Base-by-base conservation (phyloP, 2,329 filamentous ascomycete genomes). In the Raffaelea albimanens region DNA sequence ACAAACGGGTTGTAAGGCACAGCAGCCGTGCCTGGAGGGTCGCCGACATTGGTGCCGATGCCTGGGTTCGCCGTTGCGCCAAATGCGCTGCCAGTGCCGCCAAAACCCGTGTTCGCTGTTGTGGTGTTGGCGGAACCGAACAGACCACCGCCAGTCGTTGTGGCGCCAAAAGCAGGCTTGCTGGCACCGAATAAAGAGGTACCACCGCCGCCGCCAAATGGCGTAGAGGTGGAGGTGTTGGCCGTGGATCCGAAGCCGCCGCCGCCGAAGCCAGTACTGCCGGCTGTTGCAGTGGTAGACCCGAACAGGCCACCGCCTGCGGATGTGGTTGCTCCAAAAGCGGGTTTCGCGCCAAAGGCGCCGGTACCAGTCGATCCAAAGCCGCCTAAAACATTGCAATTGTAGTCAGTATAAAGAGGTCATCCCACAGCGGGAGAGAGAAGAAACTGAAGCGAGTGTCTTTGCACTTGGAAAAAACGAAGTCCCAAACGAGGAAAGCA, bases 11-110 rank as follows among this genome's bases (percentile, higher is more conserved):
- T 67, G 67, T 91, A 94, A 5, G 82, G 75, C n/a, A 77, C 73
- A 3, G 75, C 70, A 14, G 73, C 82, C 10, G 87, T 91, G 50
- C 87, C 87, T 22, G 81, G 77, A 50, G 78, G 76, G 51, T 83
- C 77, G 43, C 73, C 75, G 19, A 70, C 64, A 40, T 67, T 71
- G 44, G 65, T 68, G 40, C 74, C 72, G 40, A 80, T 64, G 25
- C 74, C 71, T 16, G 75, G 69, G 51, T 73, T 77, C 51, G 62
- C 62, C 9, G 62, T 57, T 10, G 64, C 61, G 22, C 56, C 56
- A 22, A 57, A 57, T 1, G 58, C 53, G 21, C 43, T 36, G 31
- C 55, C 53, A 34, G 42, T 29, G 19, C 31, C 45, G 18, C 72
- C 71, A 48, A 75, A 76, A 2, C 62, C 64, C 11, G 64, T 58